phyloP scores from a whole-genome alignment of 345 rosid species.

The Arabis alpina region DNA sequence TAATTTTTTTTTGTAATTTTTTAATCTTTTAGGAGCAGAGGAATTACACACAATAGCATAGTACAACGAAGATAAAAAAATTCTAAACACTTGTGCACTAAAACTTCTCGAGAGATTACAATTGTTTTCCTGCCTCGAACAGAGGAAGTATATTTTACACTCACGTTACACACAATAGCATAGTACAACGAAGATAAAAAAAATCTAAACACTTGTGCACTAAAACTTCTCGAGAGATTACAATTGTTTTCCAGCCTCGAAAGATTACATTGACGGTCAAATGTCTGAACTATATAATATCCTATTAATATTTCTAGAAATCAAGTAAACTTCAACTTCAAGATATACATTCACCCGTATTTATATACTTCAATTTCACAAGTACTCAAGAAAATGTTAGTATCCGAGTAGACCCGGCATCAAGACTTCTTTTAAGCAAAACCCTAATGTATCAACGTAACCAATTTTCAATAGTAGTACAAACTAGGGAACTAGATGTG shows the following conservation, averaged over 20 bases:
- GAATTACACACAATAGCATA: background rate
- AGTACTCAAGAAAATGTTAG: constrained; percentile 5
- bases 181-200: constrained; percentile 15
- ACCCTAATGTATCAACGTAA: too few relatives aligned
- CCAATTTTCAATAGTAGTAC: background rate
- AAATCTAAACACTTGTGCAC: constrained; percentile 2
- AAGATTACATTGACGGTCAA: constrained; percentile 20
- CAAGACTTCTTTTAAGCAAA: background rate
- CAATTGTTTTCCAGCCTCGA: constrained; percentile 7
- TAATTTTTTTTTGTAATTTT: too few relatives aligned
- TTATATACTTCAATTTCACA: background rate
- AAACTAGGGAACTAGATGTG: background rate
- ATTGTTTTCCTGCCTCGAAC: constrained; percentile 2
- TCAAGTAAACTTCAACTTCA: background rate
- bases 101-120: constrained; percentile 1
- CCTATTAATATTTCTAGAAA: background rate
- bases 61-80: constrained; percentile 21
- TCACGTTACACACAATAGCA: background rate
- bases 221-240: constrained; percentile 5
- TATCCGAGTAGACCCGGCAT: constrained; percentile 24
- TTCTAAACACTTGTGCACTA: background rate
- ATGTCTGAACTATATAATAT: constrained; percentile 12
- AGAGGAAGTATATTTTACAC: too few relatives aligned
- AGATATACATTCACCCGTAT: background rate
- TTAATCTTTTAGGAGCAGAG: too few relatives aligned